Percentiles rank a stretch among this genome's conserved stretches.
Evolutionary conservation across 2,329 filamentous ascomycete genomes (phyloP).

Genomic region (Dactylellina parvicollis): DNA sequence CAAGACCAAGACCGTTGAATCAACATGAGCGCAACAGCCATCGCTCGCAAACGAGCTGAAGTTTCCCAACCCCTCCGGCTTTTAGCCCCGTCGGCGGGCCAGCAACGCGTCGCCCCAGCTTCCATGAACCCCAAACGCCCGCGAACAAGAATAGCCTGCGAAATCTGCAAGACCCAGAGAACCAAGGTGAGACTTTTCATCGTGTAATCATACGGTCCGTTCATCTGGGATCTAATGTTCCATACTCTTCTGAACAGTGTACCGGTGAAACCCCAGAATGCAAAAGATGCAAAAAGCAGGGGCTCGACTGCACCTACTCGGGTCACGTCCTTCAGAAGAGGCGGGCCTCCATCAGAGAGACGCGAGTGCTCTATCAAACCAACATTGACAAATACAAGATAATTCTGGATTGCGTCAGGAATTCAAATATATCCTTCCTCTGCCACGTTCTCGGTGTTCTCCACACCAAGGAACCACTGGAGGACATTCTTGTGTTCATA

Average conservation of each 20-base stretch:
- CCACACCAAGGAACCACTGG: neutral
- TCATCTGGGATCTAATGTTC: constrained; percentile 6
- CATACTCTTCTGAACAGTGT: neutral
- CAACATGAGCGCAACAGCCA: constrained; percentile 10
- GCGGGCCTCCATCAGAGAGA: neutral
- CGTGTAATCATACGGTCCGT: neutral
- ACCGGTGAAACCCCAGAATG: neutral
- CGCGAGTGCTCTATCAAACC: neutral
- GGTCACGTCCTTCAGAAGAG: constrained; percentile 1
- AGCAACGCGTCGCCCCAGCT: neutral
- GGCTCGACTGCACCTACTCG: neutral
- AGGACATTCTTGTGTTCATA: neutral
- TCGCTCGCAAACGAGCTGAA: neutral
- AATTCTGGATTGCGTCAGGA: neutral
- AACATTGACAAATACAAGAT: neutral
- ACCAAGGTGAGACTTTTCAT: constrained; percentile 3
- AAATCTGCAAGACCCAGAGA: neutral
- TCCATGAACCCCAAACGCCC: neutral
- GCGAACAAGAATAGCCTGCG: neutral
- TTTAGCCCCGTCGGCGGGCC: neutral
- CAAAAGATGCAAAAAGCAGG: neutral
- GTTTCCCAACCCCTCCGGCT: neutral
- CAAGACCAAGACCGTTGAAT: too few relatives aligned
- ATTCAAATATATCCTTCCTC: neutral
- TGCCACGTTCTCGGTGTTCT: neutral